Base-by-base conservation (phyloP, 139 green algal genomes). In the Zygnema circumcarinatum region DNA sequence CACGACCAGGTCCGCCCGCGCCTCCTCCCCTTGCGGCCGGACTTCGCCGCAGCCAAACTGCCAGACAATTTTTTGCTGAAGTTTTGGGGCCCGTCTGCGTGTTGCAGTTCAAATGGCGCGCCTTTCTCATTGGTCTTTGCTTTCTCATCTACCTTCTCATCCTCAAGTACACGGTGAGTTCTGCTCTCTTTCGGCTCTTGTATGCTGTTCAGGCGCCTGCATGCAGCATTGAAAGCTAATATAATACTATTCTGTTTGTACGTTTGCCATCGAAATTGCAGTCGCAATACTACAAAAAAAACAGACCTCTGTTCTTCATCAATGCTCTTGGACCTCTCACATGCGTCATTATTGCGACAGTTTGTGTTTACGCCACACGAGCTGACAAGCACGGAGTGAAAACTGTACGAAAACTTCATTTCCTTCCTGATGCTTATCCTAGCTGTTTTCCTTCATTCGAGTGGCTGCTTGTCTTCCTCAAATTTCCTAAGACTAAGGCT, bases 1-100 rank as follows among this genome's bases (percentile, higher is more conserved):
- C 74, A 74, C 0, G 16, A 89, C 35, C 75, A 87, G 84, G 81
- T 88, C n/a, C n/a, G n/a, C n/a, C n/a, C n/a, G n/a, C n/a, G n/a
- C n/a, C n/a, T n/a, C n/a, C 41, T 29, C 25, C 62, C 29, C 56
- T 29, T 29, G 29, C 29, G 29, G 56, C 56, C 29, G 29, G 29
- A 29, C 56, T 29, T 35, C 29, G 29, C 29, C 56, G 56, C 56
- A 35, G 56, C 56, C 56, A 35, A 72, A 29, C 29, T 35, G 29
- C 29, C 29, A 35, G 56, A 29, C 56, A 72, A 29, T 29, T 72
- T 29, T 72, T 29, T 29, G 29, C 56, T 35, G 56, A 29, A 72
- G 29, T 72, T 72, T 72, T 72, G 56, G 29, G 29, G 56, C 56
- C 29, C 56, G 29, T 35, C 29, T 72, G 56, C 29, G 56, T 72